Percentiles rank a stretch among this genome's conserved stretches.
These are phyloP conservation scores for Hymenoscyphus scutula DNA, from an alignment of 2,329 filamentous ascomycete genomes.

Conservation along the genomic window DNA sequence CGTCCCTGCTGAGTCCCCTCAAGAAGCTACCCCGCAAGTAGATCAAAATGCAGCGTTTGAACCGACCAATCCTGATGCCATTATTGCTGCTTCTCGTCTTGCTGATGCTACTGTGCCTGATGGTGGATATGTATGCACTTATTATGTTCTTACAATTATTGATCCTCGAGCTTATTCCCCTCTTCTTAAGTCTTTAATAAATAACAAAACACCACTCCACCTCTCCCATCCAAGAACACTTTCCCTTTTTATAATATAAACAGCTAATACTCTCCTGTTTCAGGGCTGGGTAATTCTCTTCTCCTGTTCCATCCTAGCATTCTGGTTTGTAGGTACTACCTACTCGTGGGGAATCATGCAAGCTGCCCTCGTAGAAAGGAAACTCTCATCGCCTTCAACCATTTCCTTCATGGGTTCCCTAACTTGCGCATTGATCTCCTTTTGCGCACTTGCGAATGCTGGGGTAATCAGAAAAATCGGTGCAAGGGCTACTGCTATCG, in stretches of 20 bases:
- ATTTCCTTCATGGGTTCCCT: conserved; percentile 59
- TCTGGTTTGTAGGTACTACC: conserved; percentile 55
- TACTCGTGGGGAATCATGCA: conserved; percentile 63
- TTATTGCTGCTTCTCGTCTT: conserved; percentile 44
- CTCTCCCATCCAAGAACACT: no score
- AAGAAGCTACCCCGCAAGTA: no score
- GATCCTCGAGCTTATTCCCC: no score
- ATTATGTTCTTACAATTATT: no score
- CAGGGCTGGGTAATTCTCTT: conserved; percentile 52
- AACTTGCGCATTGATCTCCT: conserved; percentile 48
- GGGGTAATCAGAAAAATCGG: conserved; percentile 51
- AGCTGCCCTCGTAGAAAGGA: conserved; percentile 50
- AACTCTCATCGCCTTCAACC: conserved; percentile 48
- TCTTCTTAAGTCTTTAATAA: no score
- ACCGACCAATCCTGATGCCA: conserved; percentile 31
- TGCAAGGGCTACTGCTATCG: conserved; percentile 44
- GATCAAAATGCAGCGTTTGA: conserved; percentile 18
- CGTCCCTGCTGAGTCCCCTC: neutral
- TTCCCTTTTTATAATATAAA: no score
- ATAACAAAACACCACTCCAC: no score
- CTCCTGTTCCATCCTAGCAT: conserved; percentile 50
- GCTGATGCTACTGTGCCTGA: conserved; percentile 50
- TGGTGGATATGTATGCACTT: conserved; percentile 48
- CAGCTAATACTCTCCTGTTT: no score
- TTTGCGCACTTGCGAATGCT: conserved; percentile 51